Evolutionary conservation across 371 early-diverging fungal genomes (phyloP).

Genomic region (Circinella umbellata): DNA sequence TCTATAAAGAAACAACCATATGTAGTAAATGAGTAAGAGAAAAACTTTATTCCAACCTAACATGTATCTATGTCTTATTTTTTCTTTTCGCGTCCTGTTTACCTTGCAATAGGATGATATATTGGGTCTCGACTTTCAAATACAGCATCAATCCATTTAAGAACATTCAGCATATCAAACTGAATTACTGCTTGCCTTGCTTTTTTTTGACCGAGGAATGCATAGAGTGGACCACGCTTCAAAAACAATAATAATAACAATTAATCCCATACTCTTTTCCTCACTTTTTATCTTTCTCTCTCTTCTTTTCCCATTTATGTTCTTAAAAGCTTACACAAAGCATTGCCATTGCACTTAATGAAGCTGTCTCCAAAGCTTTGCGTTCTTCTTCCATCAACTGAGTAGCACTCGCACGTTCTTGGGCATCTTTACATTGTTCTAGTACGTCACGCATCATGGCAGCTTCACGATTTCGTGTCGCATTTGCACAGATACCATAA

Average conservation of each 20-base stretch:
- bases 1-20: constrained; percentile 25
- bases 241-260: background rate
- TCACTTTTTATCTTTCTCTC: too few species aligned
- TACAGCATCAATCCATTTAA: constrained; percentile 75
- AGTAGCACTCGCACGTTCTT: constrained; percentile 68
- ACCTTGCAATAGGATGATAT: constrained; percentile 50
- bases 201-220: constrained; percentile 67
- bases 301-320: background rate
- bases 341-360: constrained; percentile 88
- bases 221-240: constrained; percentile 74
- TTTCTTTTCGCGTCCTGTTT: background rate
- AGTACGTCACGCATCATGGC: constrained; percentile 77
- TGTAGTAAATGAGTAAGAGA: too few species aligned
- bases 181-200: constrained; percentile 62
- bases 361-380: constrained; percentile 75
- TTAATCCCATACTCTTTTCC: too few species aligned
- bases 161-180: constrained; percentile 58
- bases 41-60: too few species aligned
- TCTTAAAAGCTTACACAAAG: constrained; percentile 68
- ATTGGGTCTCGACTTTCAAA: constrained; percentile 64
- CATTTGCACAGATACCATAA: constrained; percentile 70
- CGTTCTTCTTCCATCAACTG: constrained; percentile 80
- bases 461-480: constrained; percentile 72
- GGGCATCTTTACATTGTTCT: constrained; percentile 75
- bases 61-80: too few species aligned